These are phyloP conservation scores for Teunomyces aglyptinius DNA, from an alignment of 805 yeast species.

Conservation along the genomic window DNA sequence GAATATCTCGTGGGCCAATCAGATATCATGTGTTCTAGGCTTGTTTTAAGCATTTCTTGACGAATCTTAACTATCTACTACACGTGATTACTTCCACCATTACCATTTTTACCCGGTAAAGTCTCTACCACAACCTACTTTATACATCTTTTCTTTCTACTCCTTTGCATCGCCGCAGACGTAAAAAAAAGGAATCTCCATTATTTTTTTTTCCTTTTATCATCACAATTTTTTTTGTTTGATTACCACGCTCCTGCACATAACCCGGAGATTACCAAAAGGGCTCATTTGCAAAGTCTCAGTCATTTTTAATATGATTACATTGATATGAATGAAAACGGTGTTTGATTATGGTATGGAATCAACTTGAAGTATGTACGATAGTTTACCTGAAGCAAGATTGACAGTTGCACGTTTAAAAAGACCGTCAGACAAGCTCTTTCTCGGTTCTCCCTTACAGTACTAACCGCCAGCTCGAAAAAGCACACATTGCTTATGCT, in stretches of 20 bases:
- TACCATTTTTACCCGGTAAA: too few relatives aligned
- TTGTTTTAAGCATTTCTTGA: too few relatives aligned
- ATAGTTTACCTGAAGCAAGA: too few relatives aligned
- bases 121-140: not conserved
- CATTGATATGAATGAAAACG: not conserved
- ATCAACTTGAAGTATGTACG: slow-evolving; percentile 21
- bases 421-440: not conserved
- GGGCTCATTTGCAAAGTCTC: not conserved
- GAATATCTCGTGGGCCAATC: not conserved
- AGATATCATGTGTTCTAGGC: too few relatives aligned
- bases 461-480: slow-evolving; percentile 38
- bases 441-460: not conserved
- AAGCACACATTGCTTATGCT: slow-evolving; percentile 85
- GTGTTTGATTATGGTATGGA: slow-evolving; percentile 14
- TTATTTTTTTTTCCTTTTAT: not conserved
- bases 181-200: too few relatives aligned
- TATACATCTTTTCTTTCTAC: not conserved
- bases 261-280: not conserved
- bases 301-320: not conserved
- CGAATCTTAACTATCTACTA: too few relatives aligned
- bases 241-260: not conserved
- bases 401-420: not conserved
- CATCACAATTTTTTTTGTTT: not conserved
- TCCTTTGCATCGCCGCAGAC: not conserved
- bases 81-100: too few relatives aligned